These are phyloP conservation scores for rapeseed (Brassica napus) DNA, from an alignment of 345 rosid species.

Conservation along the genomic window DNA sequence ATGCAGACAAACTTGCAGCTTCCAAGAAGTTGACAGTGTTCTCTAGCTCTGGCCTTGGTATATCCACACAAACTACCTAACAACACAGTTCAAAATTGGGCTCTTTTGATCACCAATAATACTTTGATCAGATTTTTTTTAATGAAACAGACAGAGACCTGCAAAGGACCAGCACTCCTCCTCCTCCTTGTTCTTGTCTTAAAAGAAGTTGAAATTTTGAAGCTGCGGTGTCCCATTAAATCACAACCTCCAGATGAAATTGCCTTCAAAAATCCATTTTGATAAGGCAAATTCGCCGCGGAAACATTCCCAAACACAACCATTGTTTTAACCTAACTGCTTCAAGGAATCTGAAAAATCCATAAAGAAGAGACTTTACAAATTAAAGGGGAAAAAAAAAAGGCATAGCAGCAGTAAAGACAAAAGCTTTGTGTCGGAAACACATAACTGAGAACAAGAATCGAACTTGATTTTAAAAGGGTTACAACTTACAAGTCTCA, in stretches of 20 bases:
- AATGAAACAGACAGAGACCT: constrained; percentile 45
- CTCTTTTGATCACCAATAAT: not conserved
- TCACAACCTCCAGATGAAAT: constrained; percentile 49
- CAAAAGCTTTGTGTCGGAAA: constrained; percentile 4
- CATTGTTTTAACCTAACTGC: constrained; percentile 38
- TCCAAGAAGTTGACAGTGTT: constrained; percentile 74
- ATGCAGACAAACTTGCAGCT: constrained; percentile 78
- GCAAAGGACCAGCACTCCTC: constrained; percentile 38
- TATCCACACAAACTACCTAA: constrained; percentile 84
- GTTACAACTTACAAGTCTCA: constrained; percentile 1
- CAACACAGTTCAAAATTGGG: not conserved
- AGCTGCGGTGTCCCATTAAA: constrained; percentile 47
- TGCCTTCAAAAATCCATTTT: constrained; percentile 29
- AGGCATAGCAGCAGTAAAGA: not conserved
- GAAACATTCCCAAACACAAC: constrained; percentile 55
- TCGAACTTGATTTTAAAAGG: constrained; percentile 2
- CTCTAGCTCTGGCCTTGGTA: constrained; percentile 84
- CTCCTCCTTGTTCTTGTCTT: constrained; percentile 44
- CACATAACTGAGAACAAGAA: constrained; percentile 8
- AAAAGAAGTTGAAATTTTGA: constrained; percentile 42
- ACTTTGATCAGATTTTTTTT: not conserved
- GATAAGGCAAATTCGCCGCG: constrained; percentile 48
- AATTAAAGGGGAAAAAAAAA: not conserved
- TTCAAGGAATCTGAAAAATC: constrained; percentile 15
- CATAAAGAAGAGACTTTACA: not conserved